Evolutionary conservation across 2,329 filamentous ascomycete species (phyloP).

Genomic region (Aspergillus fischeri): DNA sequence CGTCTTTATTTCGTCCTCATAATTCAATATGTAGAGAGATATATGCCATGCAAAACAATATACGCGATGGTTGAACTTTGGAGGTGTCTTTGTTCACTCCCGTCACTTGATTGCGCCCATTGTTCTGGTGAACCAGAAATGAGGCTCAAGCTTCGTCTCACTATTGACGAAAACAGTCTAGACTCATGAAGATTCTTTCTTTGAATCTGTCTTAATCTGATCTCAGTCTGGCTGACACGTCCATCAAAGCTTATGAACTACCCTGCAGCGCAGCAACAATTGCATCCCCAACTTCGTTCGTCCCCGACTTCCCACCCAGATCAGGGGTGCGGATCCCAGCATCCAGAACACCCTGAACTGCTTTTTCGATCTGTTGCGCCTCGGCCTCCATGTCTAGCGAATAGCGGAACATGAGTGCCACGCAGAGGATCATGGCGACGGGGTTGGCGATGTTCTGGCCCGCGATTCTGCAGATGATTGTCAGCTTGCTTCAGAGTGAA

Average conservation of each 20-base stretch:
- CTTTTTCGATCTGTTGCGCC: conserved; percentile 71
- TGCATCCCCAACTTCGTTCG: conserved; percentile 70
- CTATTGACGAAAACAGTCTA: too few relatives aligned
- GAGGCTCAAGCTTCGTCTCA: not conserved
- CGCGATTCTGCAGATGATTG: conserved; percentile 61
- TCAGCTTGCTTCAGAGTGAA: not conserved
- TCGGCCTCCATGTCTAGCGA: conserved; percentile 73
- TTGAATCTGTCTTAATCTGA: not conserved
- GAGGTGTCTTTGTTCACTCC: conserved; percentile 1
- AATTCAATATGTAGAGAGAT: not conserved
- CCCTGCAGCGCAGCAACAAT: conserved; percentile 61
- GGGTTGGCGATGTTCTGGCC: conserved; percentile 85
- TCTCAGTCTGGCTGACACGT: too few relatives aligned
- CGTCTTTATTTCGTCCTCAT: not conserved
- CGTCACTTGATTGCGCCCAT: not conserved
- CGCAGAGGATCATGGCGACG: conserved; percentile 79
- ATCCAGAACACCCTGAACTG: conserved; percentile 73
- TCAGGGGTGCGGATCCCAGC: conserved; percentile 72
- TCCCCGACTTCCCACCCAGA: conserved; percentile 69
- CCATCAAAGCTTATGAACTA: not conserved
- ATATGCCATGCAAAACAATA: not conserved
- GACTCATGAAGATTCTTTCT: not conserved
- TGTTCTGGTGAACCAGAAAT: not conserved
- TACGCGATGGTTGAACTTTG: not conserved
- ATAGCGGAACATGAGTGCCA: conserved; percentile 92